Base-by-base conservation (phyloP, 345 rosid genomes). In the Dimocarpus longan region DNA sequence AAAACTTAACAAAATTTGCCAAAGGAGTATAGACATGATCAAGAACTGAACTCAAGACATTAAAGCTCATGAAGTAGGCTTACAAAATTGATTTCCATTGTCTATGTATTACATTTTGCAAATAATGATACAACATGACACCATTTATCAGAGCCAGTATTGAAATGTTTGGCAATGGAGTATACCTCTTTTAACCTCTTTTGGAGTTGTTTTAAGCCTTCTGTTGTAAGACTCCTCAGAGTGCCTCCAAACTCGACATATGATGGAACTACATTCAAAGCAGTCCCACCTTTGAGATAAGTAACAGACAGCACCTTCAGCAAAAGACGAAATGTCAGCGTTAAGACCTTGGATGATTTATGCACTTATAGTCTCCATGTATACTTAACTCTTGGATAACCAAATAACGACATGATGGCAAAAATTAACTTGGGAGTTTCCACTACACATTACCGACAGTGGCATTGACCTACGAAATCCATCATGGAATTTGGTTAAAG, bases 241-340 rank as follows among this genome's bases (percentile, higher is more conserved):
- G 98, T 89, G 79, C 99, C 99, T 11, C 97, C 93, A 70, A 95
- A 95, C 79, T 91, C 91, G 68, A 92, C 93, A 79, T 84, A 82
- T 5, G 85, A 69, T 2, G 95, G 95, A 83, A 90, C 88, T 56
- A 75, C 84, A 70, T 87, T 89, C 63, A 85, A 80, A 68, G 91
- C 87, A 57, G 82, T 82, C 46, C 91, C 91, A 46, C 89, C 89
- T 87, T 84, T 89, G 62, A 95, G 86, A 80, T 76, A 88, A 63
- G 96, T 89, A 80, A 95, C 85, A 57, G 98, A 91, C 9, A 93
- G 68, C 60, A 95, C 97, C 98, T 95, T 84, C 80, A 84, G 64
- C 73, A 68, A 70, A 74, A 83, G 82, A 62, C 4, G 10, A 74
- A 66, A 26, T 8, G 28, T 50, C 40, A 60, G 70, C 4, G 28